Base-by-base conservation (phyloP, 495 filamentous ascomycete genomes). In the Bathelium albidoporum region DNA sequence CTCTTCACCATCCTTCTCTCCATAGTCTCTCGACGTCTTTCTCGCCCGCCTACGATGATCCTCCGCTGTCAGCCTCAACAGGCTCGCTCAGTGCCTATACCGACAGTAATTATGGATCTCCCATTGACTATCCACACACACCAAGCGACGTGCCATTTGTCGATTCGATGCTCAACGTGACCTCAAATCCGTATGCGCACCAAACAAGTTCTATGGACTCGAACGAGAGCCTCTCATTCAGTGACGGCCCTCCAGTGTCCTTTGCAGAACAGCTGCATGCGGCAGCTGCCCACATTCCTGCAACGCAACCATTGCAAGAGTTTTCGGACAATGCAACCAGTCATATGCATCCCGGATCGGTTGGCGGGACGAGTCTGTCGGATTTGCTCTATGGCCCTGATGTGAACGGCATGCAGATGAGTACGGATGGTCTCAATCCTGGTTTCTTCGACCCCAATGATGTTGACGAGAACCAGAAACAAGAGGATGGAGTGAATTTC, bases 51-150 rank as follows among this genome's bases (percentile, higher is more conserved):
- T 74, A 70, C 62, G 74, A 75, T 32, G 74, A 75, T 34, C 63
- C 71, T 44, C 70, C 67, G 18, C 62, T 77, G 36, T 78, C 77
- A 12, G 73, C 74, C 41, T 79, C 79, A 11, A 71, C 75, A 1
- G 71, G 72, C 53, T 78, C 76, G 1, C 43, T 78, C 11, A 73
- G 74, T 32, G 74, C 78, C 20, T 81, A 75, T 64, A 76, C 74
- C 29, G 76, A 78, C 49, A 76, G 74, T 53, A 75, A 76, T 58
- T 78, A 72, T 62, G 74, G 73, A 22, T 75, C 77, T 20, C 78
- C 79, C 5, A 63, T 75, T 62, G 76, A 81, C 62, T 77, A 70
- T 58, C 72, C 74, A 22, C 70, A 71, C 1, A 74, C 73, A 14
- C 71, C 74, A 26, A 70, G 69, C 24, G 71, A 73, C 41, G 66